Base-by-base conservation (phyloP, 495 filamentous ascomycete genomes). In the Elaphomyces granulatus region DNA sequence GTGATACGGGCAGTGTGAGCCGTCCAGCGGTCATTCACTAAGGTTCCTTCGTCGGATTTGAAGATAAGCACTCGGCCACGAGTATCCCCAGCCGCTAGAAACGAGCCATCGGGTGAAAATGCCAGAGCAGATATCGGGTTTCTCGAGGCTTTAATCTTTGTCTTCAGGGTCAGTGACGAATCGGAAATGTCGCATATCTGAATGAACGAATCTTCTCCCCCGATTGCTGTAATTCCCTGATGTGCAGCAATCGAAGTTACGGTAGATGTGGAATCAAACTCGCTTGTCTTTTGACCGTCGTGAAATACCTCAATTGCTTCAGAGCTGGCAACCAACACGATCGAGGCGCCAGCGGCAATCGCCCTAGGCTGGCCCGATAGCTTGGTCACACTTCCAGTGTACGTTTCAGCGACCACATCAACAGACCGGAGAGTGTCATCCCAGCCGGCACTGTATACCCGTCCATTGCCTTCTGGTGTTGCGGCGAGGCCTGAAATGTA, bases 401-500 rank as follows among this genome's bases (percentile, higher is more conserved):
- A 83, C 4, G 68, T 74, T 42, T 67, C 67, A 31, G 70, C 68
- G 0, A 64, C 59, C 34, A 63, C 46, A 46, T 90, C 81, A 44
- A 92, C 70, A 30, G 74, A 78, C 42, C 87, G 81, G 28, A 94
- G 72, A 3, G 83, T 87, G 56, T 98, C 90, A 57, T 98, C 90
- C 90, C 90, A 96, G 49, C 76, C 87, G 12, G 87, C 81, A 59
- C 82, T 90, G 61, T 83, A 86, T 20, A 85, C 73, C 42, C 75
- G 65, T 20, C 75, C 69, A 3, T 56, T 48, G 8, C 71, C 67
- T 38, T 66, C 60, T 2, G 60, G 40, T 12, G 71, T 68, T 0
- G 78, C 60, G 2, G 81, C 59, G 37, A 98, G 76, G 17, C 80
- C 82, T 7, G 81, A 73, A 40, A 96, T 75, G 52, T 84, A 88